Evolutionary conservation across 495 filamentous ascomycete species (phyloP), one percentile per base, ranked within the genome.

Genomic region (Xylaria nigripes): DNA sequence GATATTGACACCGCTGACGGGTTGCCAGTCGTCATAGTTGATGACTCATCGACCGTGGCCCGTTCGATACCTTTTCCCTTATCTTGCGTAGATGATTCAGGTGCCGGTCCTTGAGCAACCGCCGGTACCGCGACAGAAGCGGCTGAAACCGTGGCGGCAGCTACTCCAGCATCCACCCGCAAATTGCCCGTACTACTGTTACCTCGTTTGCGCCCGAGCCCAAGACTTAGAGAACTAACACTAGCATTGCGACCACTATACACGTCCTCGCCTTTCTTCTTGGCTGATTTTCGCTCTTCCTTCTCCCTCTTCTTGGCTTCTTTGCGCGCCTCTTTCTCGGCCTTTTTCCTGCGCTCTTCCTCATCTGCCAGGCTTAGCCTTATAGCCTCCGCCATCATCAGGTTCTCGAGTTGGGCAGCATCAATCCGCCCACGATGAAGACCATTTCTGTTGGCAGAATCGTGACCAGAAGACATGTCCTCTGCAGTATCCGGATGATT

Each of bases 321-420:
- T 63, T 95, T 95, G 47, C 74, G 77, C 3, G 77, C 76, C 60
- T 90, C 87, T 62, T 93, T 90, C 46, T 93, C 88, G 27, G 86
- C 86, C 61, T 86, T 86, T 45, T 78, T 84, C 57, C 84, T 84
- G 45, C 91, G 81, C 42, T 96, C 90, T 61, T 98, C 93, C 62
- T 98, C 93, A 27, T 86, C 86, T 7, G 86, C 90, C 23, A 97
- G 73, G 46, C 89, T 94, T 44, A 95, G 69, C 27, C 93, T 76
- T 49, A 98, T 92, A 2, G 93, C 93, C 65, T 97, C 93, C 77
- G 91, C 87, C 79, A 96, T 88, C 93, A 98, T 98, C 76, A 97
- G 88, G 45, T 95, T 92, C 64, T 98, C 93, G 10, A 97, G 72
- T 61, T 96, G 92, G 6, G 61, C 64, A 18, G 58, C 57, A 23